These are phyloP conservation scores for Phytopythium vexans DNA, from an alignment of 352 stramenopile species.

Conservation along the genomic window DNA sequence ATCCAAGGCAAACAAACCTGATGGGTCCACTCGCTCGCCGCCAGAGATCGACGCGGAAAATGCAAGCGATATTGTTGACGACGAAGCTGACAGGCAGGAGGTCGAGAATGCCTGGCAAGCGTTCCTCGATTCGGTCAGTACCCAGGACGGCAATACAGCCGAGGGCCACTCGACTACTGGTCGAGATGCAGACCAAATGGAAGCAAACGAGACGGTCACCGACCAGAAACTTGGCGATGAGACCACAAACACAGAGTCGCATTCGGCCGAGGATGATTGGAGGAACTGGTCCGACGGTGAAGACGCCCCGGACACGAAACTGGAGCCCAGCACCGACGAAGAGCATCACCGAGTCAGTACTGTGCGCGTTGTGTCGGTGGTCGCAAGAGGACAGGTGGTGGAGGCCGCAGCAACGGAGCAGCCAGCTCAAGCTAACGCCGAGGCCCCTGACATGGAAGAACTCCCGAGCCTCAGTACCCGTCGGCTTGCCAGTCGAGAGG, in stretches of 20 bases:
- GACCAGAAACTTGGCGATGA: too few relatives aligned
- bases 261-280: slow-evolving; percentile 14
- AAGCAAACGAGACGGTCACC: too few relatives aligned
- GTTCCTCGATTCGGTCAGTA: slow-evolving; percentile 44
- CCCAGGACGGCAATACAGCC: neutral
- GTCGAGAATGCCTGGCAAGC: slow-evolving; percentile 56
- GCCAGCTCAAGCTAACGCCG: too few relatives aligned
- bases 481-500: too few relatives aligned
- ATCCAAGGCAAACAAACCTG: slow-evolving; percentile 14
- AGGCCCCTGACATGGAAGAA: too few relatives aligned
- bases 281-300: slow-evolving; percentile 26
- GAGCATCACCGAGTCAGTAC: neutral
- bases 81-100: slow-evolving; percentile 55
- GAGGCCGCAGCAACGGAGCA: too few relatives aligned
- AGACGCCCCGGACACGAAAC: slow-evolving; percentile 2
- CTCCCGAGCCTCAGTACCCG: too few relatives aligned
- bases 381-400: too few relatives aligned
- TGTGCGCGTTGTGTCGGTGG: too few relatives aligned
- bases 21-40: too few relatives aligned
- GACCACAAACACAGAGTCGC: too few relatives aligned
- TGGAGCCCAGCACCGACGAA: neutral
- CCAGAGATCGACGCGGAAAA: neutral
- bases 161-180: neutral
- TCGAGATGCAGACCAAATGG: too few relatives aligned
- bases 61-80: slow-evolving; percentile 24